phyloP scores from a whole-genome alignment of 169 alveolate species.

The Pseudocohnilembus persalinus region DNA sequence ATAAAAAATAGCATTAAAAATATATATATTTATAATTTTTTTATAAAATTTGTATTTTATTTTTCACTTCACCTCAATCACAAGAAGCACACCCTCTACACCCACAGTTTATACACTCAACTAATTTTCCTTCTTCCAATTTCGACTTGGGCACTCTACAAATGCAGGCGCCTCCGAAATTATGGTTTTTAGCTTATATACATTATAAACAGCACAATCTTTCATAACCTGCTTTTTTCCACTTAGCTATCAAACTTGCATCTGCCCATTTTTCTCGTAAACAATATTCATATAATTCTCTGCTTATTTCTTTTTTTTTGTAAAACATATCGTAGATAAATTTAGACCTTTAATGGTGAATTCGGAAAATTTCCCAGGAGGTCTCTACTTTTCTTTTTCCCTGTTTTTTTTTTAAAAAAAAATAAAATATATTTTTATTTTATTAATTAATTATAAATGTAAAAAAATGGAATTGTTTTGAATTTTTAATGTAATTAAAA shows the following conservation, averaged over 20 bases:
- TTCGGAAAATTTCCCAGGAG: constrained; percentile 96
- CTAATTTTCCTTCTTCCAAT: constrained; percentile 87
- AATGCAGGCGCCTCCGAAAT: constrained; percentile 96
- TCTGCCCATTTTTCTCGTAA: constrained; percentile 96
- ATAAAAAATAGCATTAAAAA: no score
- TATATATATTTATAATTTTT: no score
- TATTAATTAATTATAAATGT: no score
- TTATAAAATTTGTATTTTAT: no score
- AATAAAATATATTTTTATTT: no score
- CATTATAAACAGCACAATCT: constrained; percentile 96
- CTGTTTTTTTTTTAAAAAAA: no score
- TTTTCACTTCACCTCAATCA: constrained; percentile 46
- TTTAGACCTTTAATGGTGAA: constrained; percentile 97
- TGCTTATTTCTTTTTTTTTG: constrained; percentile 92
- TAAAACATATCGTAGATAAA: constrained; percentile 93
- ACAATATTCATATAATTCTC: constrained; percentile 97
- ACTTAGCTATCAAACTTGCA: constrained; percentile 96
- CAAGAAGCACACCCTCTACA: constrained; percentile 98
- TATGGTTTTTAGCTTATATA: constrained; percentile 91
- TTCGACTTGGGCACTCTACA: constrained; percentile 98
- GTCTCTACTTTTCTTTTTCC: constrained; percentile 96
- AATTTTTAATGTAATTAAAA: no score
- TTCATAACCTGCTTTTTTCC: constrained; percentile 99
- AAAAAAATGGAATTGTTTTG: no score
- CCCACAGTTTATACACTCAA: constrained; percentile 98